A percentile compares a stretch with the other conserved stretches of the same genome.
phyloP scores from a whole-genome alignment of 306 rosid genomes.

The Arachis hypogaea region DNA sequence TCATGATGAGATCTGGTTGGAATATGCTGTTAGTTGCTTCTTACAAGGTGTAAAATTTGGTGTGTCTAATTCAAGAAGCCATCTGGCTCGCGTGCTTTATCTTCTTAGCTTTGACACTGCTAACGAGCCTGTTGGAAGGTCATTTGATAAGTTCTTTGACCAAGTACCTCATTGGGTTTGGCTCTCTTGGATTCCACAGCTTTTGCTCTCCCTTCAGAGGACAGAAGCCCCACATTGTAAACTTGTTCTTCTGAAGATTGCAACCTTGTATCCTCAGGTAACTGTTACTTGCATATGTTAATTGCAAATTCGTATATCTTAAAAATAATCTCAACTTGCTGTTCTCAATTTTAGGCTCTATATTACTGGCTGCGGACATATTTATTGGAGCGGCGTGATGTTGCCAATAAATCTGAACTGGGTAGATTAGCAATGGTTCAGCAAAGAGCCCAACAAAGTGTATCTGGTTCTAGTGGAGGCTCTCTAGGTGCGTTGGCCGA shows the following conservation, averaged over 20 bases:
- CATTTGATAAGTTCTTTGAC: conserved; percentile 89
- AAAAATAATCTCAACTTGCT: conserved; percentile 38
- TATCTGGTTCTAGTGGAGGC: conserved; percentile 60
- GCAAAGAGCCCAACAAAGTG: conserved; percentile 89
- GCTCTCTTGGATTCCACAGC: conserved; percentile 99
- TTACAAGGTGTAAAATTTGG: conserved; percentile 96
- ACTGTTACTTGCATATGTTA: conserved; percentile 34
- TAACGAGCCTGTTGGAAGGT: conserved; percentile 87
- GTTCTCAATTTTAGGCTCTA: conserved; percentile 69
- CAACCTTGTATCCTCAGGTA: conserved; percentile 91
- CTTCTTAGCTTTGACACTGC: conserved; percentile 97
- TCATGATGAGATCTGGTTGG: conserved; percentile 92
- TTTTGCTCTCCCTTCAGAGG: conserved; percentile 96
- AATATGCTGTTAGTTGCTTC: conserved; percentile 96
- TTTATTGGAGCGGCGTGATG: conserved; percentile 96
- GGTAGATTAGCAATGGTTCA: conserved; percentile 91
- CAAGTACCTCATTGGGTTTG: conserved; percentile 99
- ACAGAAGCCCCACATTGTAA: conserved; percentile 95
- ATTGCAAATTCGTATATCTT: conserved; percentile 12
- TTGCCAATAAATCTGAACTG: conserved; percentile 92
- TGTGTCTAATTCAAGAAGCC: conserved; percentile 92
- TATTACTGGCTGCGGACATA: conserved; percentile 99
- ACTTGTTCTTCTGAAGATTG: conserved; percentile 90
- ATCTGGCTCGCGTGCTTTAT: conserved; percentile 93
- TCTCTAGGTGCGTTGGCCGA: conserved; percentile 84